These are phyloP conservation scores for Creolimax fragrantissima DNA, from an alignment of 78 protist species.

Conservation along the genomic window DNA sequence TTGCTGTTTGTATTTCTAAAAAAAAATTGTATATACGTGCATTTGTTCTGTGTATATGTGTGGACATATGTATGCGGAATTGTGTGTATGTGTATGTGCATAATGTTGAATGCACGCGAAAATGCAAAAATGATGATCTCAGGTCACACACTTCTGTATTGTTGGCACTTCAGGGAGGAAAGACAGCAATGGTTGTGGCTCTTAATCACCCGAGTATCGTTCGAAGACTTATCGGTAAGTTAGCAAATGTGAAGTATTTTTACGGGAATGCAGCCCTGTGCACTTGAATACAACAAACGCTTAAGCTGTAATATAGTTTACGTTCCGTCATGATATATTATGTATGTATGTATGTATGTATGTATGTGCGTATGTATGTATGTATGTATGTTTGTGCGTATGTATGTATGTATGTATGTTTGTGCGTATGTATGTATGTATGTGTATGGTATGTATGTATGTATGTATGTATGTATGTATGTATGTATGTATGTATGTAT, in stretches of 20 bases:
- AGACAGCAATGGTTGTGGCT: not conserved
- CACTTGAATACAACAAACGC: too few relatives aligned
- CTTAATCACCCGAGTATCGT: not conserved
- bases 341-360: not conserved
- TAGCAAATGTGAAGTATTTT: not conserved
- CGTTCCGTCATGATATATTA: too few relatives aligned
- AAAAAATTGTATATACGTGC: too few relatives aligned
- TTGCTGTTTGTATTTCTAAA: too few relatives aligned
- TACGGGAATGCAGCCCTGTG: too few relatives aligned
- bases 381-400: not conserved
- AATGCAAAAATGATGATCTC: too few relatives aligned
- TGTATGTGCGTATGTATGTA: not conserved
- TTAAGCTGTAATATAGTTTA: too few relatives aligned
- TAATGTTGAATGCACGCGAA: too few relatives aligned
- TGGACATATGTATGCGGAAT: not conserved
- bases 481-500: not conserved
- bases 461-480: not conserved
- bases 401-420: not conserved
- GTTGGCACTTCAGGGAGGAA: not conserved
- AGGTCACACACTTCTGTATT: too few relatives aligned
- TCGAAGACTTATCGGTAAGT: not conserved
- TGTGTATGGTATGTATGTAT: not conserved
- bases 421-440: not conserved
- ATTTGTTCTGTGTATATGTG: not conserved
- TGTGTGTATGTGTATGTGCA: not conserved